Percentiles rank a stretch among this genome's conserved stretches.
Evolutionary conservation across 169 alveolate genomes (phyloP).

Genomic region (Eimeria praecox): DNA sequence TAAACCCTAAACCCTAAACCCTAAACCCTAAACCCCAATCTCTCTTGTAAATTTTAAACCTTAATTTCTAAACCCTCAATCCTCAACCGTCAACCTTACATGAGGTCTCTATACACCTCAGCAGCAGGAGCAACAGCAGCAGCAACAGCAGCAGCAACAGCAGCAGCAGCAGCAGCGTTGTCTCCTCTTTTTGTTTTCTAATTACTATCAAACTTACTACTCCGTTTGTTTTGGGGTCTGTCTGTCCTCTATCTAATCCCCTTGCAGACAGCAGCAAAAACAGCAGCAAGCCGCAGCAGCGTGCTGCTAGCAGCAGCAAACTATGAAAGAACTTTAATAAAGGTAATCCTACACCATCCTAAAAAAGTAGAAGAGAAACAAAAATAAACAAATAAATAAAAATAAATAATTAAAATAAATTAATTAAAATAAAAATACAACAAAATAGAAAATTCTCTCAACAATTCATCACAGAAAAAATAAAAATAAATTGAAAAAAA

Average conservation of each 20-base stretch:
- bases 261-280: constrained; percentile 36
- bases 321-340: neutral
- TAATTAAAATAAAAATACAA: neutral
- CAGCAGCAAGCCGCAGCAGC: constrained; percentile 51
- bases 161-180: too few species aligned
- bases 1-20: constrained; percentile 52
- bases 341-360: constrained; percentile 25
- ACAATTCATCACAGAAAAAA: too few species aligned
- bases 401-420: neutral
- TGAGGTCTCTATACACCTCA: neutral
- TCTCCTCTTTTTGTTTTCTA: too few species aligned
- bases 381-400: neutral
- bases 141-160: too few species aligned
- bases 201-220: neutral
- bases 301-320: neutral
- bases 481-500: too few species aligned
- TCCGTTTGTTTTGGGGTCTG: neutral
- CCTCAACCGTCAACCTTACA: neutral
- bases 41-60: neutral
- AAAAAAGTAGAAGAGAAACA: neutral
- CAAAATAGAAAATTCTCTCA: too few species aligned
- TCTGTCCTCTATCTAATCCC: neutral
- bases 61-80: neutral
- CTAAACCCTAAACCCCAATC: neutral
- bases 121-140: too few species aligned